Evolutionary conservation across 441 rosid genomes (phyloP).

Genomic region (Erodium chrysanthum): DNA sequence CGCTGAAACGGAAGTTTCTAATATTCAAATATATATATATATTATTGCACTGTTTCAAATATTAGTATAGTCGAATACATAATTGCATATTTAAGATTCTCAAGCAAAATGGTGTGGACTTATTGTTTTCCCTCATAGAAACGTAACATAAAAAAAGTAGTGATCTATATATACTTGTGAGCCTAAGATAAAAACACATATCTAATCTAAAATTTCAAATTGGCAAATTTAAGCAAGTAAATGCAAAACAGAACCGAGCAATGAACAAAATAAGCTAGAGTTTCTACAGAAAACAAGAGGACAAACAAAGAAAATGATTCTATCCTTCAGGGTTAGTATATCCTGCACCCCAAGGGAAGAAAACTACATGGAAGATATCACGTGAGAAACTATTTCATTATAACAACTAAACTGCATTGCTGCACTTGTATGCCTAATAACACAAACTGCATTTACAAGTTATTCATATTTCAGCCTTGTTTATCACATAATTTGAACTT

Average conservation of each 20-base stretch:
- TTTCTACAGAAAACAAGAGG: conserved; percentile 1
- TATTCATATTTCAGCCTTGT: no score
- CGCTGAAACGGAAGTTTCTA: background rate
- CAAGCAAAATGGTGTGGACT: background rate
- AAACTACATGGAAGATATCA: background rate
- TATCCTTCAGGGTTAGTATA: conserved; percentile 1
- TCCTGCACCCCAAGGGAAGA: background rate
- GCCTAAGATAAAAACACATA: background rate
- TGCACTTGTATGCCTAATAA: background rate
- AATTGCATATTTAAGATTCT: background rate
- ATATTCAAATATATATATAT: background rate
- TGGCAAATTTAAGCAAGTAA: background rate
- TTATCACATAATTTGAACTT: no score
- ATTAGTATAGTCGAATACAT: no score
- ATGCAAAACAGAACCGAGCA: background rate
- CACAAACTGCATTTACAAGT: background rate
- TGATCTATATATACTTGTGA: background rate
- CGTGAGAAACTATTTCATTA: background rate
- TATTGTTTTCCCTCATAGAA: background rate
- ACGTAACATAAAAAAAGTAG: background rate
- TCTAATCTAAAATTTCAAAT: background rate
- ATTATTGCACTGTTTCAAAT: background rate
- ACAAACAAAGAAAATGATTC: conserved; percentile 2
- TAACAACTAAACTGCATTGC: background rate
- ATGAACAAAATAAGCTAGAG: background rate